Percentiles rank a stretch among this genome's conserved stretches.
These are phyloP conservation scores for Eucalyptus caleyi DNA, from an alignment of 345 rosid genomes.

Conservation along the genomic window DNA sequence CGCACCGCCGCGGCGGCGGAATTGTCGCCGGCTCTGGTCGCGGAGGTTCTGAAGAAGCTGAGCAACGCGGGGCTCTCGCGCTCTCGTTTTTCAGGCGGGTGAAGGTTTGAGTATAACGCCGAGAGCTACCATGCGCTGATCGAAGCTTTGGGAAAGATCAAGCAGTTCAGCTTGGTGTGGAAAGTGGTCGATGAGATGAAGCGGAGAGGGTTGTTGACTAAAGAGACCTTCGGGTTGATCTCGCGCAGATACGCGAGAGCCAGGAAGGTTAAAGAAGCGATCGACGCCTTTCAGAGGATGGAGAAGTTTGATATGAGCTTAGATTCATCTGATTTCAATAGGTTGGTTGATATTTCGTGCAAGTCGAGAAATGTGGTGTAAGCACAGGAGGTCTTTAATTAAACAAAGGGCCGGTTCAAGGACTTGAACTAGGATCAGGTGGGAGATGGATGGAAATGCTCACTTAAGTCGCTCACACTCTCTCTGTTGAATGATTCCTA, in stretches of 20 bases:
- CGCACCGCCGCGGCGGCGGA: conserved; percentile 21
- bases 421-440: too few species aligned
- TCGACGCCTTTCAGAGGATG: conserved; percentile 57
- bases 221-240: conserved; percentile 62
- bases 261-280: conserved; percentile 62
- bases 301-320: conserved; percentile 48
- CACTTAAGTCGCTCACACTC: background rate
- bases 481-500: background rate
- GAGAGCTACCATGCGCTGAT: conserved; percentile 59
- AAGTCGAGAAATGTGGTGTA: conserved; percentile 56
- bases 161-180: conserved; percentile 64
- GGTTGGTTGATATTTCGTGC: conserved; percentile 47
- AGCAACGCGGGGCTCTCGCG: conserved; percentile 62
- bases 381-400: conserved; percentile 31
- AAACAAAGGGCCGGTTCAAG: too few species aligned
- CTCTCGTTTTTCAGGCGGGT: conserved; percentile 66
- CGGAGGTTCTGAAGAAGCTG: conserved; percentile 53
- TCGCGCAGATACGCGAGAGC: conserved; percentile 67
- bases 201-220: conserved; percentile 31
- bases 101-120: conserved; percentile 32
- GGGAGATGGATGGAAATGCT: background rate
- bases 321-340: conserved; percentile 46
- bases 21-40: conserved; percentile 22
- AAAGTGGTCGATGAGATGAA: conserved; percentile 57
- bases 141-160: conserved; percentile 75